Percentiles rank a stretch among this genome's conserved stretches.
These are phyloP conservation scores for Ashbya aceris DNA, from an alignment of 1,139 yeast species.

Conservation along the genomic window DNA sequence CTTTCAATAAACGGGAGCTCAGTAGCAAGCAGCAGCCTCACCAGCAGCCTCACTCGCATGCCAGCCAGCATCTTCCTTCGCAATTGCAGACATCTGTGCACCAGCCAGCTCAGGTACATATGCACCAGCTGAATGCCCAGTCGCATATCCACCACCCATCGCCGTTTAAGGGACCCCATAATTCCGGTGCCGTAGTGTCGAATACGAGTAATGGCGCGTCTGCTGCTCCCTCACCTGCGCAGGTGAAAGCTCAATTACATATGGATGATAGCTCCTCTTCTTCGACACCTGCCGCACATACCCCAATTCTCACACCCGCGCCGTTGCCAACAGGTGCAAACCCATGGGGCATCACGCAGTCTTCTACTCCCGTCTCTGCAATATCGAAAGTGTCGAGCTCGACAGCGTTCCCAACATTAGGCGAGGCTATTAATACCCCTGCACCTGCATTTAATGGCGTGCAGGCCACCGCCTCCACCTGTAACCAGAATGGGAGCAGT, in stretches of 20 bases:
- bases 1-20: slow-evolving; percentile 87
- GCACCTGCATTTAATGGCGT: slow-evolving; percentile 12
- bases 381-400: slow-evolving; percentile 36
- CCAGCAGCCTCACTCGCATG: slow-evolving; percentile 13
- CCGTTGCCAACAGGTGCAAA: slow-evolving; percentile 28
- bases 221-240: slow-evolving; percentile 25
- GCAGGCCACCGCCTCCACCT: slow-evolving; percentile 12
- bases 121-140: slow-evolving; percentile 1
- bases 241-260: slow-evolving; percentile 21
- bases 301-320: slow-evolving; percentile 29
- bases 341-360: slow-evolving; percentile 29
- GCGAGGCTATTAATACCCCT: slow-evolving; percentile 40
- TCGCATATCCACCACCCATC: slow-evolving; percentile 2
- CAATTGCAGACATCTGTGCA: slow-evolving; percentile 3
- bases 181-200: not conserved
- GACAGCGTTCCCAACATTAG: slow-evolving; percentile 62
- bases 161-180: slow-evolving; percentile 1
- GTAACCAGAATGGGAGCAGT: slow-evolving; percentile 7
- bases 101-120: not conserved
- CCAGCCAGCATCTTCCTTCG: slow-evolving; percentile 14
- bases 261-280: slow-evolving; percentile 9
- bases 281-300: slow-evolving; percentile 15
- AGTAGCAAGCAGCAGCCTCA: slow-evolving; percentile 36
- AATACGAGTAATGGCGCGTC: not conserved
- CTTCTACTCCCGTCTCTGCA: slow-evolving; percentile 26